phyloP scores from a whole-genome alignment of 352 stramenopile species.

The Pythium insidiosum region DNA sequence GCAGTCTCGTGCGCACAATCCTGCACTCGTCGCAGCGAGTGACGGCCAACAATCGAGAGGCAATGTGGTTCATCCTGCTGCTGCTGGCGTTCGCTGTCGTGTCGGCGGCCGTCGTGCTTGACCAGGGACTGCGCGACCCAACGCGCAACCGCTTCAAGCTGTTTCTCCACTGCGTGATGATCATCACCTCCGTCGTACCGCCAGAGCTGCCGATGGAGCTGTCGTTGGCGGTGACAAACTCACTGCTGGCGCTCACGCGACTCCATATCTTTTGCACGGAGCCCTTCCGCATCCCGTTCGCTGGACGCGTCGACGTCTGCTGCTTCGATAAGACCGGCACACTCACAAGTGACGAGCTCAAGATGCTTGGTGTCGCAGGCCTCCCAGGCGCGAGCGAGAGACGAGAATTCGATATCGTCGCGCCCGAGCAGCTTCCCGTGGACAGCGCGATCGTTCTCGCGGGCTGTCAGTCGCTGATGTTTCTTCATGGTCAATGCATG shows the following conservation, averaged over 20 bases:
- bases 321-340: slow-evolving; percentile 97
- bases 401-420: slow-evolving; percentile 25
- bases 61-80: slow-evolving; percentile 89
- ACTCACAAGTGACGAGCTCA: slow-evolving; percentile 90
- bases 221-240: slow-evolving; percentile 91
- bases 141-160: slow-evolving; percentile 86
- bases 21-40: slow-evolving; percentile 90
- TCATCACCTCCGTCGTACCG: slow-evolving; percentile 93
- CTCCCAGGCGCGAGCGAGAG: slow-evolving; percentile 7
- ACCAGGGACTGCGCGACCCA: slow-evolving; percentile 31
- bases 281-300: slow-evolving; percentile 91
- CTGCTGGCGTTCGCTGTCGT: slow-evolving; percentile 88
- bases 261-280: slow-evolving; percentile 92
- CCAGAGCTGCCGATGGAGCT: slow-evolving; percentile 95
- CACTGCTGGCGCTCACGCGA: slow-evolving; percentile 82
- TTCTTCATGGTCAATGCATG: slow-evolving; percentile 80
- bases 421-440: slow-evolving; percentile 23
- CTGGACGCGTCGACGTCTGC: slow-evolving; percentile 86
- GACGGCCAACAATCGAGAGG: slow-evolving; percentile 86
- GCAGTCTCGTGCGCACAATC: slow-evolving; percentile 92
- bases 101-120: slow-evolving; percentile 80
- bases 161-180: slow-evolving; percentile 93
- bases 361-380: slow-evolving; percentile 31
- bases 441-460: slow-evolving; percentile 33
- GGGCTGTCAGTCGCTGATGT: slow-evolving; percentile 90